phyloP scores from a whole-genome alignment of 2,329 filamentous ascomycete species.

The Podosphaera leucotricha region DNA sequence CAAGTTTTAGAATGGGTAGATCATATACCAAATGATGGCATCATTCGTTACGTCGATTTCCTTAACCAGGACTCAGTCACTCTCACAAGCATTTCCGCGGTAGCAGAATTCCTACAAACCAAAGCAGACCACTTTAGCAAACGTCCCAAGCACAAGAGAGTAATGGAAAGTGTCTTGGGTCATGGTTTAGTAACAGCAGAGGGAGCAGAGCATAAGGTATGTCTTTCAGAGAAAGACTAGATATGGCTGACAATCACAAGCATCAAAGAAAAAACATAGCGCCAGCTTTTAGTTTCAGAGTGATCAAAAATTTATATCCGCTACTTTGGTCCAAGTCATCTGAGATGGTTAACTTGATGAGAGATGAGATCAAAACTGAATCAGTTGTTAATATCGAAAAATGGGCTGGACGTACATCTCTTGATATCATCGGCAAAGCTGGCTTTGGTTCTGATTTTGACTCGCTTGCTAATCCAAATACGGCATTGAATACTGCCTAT shows the following conservation, averaged over 20 bases:
- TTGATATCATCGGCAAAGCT: slow-evolving; percentile 50
- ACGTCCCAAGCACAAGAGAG: slow-evolving; percentile 17
- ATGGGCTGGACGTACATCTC: slow-evolving; percentile 40
- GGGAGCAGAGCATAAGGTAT: slow-evolving; percentile 57
- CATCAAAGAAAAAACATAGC: slow-evolving; percentile 51
- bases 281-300: slow-evolving; percentile 63
- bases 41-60: slow-evolving; percentile 6
- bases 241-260: slow-evolving; percentile 15
- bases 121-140: slow-evolving; percentile 4
- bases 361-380: slow-evolving; percentile 4
- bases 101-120: slow-evolving; percentile 3
- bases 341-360: slow-evolving; percentile 25
- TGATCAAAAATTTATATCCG: slow-evolving; percentile 62
- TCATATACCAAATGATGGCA: slow-evolving; percentile 4
- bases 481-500: slow-evolving; percentile 33
- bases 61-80: slow-evolving; percentile 5
- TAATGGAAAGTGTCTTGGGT: slow-evolving; percentile 22
- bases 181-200: slow-evolving; percentile 54
- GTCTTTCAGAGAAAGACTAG: neutral
- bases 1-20: slow-evolving; percentile 5
- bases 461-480: slow-evolving; percentile 33
- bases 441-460: slow-evolving; percentile 47
- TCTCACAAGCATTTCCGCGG: slow-evolving; percentile 3
- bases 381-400: slow-evolving; percentile 8
- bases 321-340: slow-evolving; percentile 57